Evolutionary conservation across 257 asterid genomes (phyloP), one percentile per base, ranked within the genome.

Genomic region (Linderniella brevidens): DNA sequence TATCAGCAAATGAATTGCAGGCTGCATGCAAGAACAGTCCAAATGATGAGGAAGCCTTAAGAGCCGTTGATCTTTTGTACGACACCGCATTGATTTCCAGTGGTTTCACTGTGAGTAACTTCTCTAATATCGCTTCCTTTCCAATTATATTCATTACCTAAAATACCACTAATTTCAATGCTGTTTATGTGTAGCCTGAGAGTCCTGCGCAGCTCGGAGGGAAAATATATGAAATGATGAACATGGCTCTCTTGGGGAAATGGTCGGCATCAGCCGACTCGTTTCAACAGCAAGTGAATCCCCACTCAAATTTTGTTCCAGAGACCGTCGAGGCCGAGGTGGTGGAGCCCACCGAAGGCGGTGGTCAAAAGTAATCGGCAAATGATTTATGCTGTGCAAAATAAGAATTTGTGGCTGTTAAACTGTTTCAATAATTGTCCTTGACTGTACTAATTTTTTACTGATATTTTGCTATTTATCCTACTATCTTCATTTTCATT

Each of bases 191-290:
- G 14, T 35, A 90, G 98, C 96, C 99, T 1, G 99, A 90, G 64
- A 81, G 78, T 54, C 96, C 99, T 13, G 85, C 99, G 17, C 88
- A 77, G 58, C 83, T 90, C 1, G 99, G 99, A 48, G 96, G 94
- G 43, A 85, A 79, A 72, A 85, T 90, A 8, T 90, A 90, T 19
- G 94, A 78, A 68, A 90, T 90, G 99, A 90, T 90, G 99, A 78
- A 67, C 66, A 35, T 67, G 77, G 99, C 96, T 16, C 94, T 90
- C 13, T 56, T 72, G 19, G 79, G 87, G 35, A 81, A 69, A 62
- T 90, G 74, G 38, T 43, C 17, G 13, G 45, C 70, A 19, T 38
- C 72, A 0, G 59, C 47, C 16, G 64, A 41, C 19, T 56, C 48
- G 37, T 64, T 25, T 25, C 32, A 74, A 63, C 74, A 64, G 46